These are phyloP conservation scores for Boechera retrofracta DNA, from an alignment of 345 rosid species.

Conservation along the genomic window DNA sequence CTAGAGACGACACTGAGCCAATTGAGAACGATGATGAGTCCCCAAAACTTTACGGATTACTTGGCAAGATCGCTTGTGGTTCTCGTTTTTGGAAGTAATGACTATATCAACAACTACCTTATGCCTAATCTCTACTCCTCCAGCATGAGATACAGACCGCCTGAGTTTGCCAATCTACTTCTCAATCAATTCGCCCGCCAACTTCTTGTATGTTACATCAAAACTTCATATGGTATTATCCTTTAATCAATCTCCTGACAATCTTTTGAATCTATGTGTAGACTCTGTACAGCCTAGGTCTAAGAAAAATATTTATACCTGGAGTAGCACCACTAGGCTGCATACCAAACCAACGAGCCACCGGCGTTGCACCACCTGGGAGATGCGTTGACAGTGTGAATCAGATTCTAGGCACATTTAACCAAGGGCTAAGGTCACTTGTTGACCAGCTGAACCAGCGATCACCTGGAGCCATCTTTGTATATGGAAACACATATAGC, in stretches of 20 bases:
- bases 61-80: conserved; percentile 58
- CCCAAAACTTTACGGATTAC: conserved; percentile 53
- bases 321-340: conserved; percentile 85
- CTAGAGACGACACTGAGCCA: conserved; percentile 67
- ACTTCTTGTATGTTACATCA: conserved; percentile 51
- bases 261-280: conserved; percentile 37
- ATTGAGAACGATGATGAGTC: conserved; percentile 55
- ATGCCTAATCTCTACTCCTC: conserved; percentile 71
- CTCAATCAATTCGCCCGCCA: conserved; percentile 67
- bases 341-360: conserved; percentile 76
- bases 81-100: conserved; percentile 84
- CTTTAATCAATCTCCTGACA: not conserved
- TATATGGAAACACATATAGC: conserved; percentile 63
- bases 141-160: conserved; percentile 58
- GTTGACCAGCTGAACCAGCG: conserved; percentile 64
- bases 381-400: conserved; percentile 75
- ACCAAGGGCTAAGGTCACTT: conserved; percentile 67
- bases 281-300: conserved; percentile 73
- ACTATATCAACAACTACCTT: conserved; percentile 94
- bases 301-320: conserved; percentile 68
- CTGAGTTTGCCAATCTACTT: conserved; percentile 65
- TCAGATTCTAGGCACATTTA: conserved; percentile 69
- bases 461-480: conserved; percentile 61
- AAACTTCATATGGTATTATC: not conserved
- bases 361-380: conserved; percentile 51